Evolutionary conservation across 2,329 filamentous ascomycete genomes (phyloP), one percentile per base, ranked within the genome.

Genomic region (Trichoderma afroharzianum): DNA sequence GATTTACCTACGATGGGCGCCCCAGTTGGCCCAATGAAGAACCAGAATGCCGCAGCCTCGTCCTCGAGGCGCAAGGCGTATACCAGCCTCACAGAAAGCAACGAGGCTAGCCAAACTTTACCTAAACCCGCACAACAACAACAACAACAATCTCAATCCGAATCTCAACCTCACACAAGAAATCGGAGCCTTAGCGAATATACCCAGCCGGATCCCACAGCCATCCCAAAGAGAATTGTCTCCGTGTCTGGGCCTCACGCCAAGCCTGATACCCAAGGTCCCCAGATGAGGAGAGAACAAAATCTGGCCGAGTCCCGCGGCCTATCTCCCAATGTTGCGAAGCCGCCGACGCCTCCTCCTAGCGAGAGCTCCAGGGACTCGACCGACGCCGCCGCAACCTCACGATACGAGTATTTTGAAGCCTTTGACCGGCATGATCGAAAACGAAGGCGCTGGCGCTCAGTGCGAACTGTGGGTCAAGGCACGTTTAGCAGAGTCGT

Each of bases 401-500:
- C 71, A 24, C 82, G 81, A 50, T 79, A 83, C 71, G 91, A 94
- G 75, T 90, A 90, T 73, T 96, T 94, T 78, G 87, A 92, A 76
- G 91, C 93, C 32, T 85, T 83, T 74, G 91, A 88, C 3, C 86
- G 92, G 39, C 84, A 87, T 63, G 90, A 93, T 72, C 83, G 88
- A 74, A 94, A 95, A 79, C 86, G 89, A 24, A 89, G 92, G 71
- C 87, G 89, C 74, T 99, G 96, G 90, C 89, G 93, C 75, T 92
- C 92, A 14, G 83, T 99, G 50, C 91, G 93, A 72, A 84, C 91
- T 74, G 87, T 99, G 6, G 96, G 96, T 6, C 93, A 97, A 77
- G 96, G 96, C 47, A 98, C 96, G 0, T 99, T 99, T 80, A 98
- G 95, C 80, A 93, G 93, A 77, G 96, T 99, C 24, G 92, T 97